Evolutionary conservation across 192 early-diverging fungal species (phyloP), one percentile per base, ranked within the genome.

Genomic region (Rhizophagus prolifer): DNA sequence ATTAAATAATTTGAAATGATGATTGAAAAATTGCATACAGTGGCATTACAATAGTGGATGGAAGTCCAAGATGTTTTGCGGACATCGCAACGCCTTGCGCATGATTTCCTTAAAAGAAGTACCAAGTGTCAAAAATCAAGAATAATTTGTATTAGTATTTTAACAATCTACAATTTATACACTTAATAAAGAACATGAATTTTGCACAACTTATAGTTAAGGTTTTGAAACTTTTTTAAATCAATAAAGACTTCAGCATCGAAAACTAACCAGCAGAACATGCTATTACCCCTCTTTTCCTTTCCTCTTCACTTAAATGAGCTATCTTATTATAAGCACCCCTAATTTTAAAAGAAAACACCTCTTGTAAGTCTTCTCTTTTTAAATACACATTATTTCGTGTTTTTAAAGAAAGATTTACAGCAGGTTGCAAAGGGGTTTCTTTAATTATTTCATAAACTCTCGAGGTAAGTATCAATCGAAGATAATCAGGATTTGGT

Each of bases 1-100:
- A 4, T 69, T 13, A n/a, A 73, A 44, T 25, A 30, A 69, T 21
- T 4, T 34, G 31, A 41, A 38, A 72, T 9, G 47, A 72, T 21
- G 8, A 16, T 13, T n/a, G 12, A 72, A 26, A 59, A 30, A 46
- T 46, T 79, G 67, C 66, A 19, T 76, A 76, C 75, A 90, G 59
- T 10, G 98, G 98, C 98, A 99, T 99, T n/a, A 99, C 95, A 70
- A 99, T 99, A 25, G 91, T 96, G 0, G 98, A 95, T 66, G 89
- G 90, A 74, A 99, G 93, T 12, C 94, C 95, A 85, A 99, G 82
- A 68, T 94, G 90, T 79, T 94, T 91, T 9, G 98, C 96, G 12
- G 96, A 91, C 74, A 94, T 86, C 12, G 98, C 98, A 9, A 98
- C 97, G 26, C 95, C 96, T 83, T 98, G 98, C 16, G 98, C 97